Conservation (phyloP, 2,329 filamentous ascomycete species). For the Fusarium subglutinans region DNA sequence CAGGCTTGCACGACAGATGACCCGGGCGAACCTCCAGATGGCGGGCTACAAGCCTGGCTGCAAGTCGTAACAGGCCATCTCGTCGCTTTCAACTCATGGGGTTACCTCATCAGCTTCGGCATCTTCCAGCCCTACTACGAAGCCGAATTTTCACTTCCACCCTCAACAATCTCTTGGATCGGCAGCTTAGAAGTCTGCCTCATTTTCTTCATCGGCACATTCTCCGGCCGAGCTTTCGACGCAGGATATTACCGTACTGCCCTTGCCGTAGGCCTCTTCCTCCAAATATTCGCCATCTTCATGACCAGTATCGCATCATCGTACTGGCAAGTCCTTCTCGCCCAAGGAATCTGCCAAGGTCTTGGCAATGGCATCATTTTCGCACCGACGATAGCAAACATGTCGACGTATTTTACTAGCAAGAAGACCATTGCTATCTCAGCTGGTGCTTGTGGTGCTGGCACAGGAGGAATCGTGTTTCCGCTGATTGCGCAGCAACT, state of each 20-base stretch:
- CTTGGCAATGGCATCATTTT: conserved; percentile 65
- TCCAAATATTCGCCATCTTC: conserved; percentile 59
- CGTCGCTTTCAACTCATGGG: conserved; percentile 52
- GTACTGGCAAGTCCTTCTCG: conserved; percentile 60
- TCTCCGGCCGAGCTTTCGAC: conserved; percentile 55
- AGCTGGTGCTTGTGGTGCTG: conserved; percentile 66
- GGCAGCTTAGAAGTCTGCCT: conserved; percentile 58
- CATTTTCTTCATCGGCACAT: conserved; percentile 51
- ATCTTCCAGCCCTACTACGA: conserved; percentile 54
- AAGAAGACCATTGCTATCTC: conserved; percentile 69
- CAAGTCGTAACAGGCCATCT: conserved; percentile 52
- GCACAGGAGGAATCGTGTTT: conserved; percentile 71
- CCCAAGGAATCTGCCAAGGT: conserved; percentile 66
- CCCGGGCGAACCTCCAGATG: conserved; percentile 45
- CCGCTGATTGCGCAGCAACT: conserved; percentile 66
- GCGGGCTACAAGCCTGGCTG: conserved; percentile 50
- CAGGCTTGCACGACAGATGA: not conserved
- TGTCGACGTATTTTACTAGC: conserved; percentile 69
- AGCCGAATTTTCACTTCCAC: conserved; percentile 42
- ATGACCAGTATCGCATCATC: conserved; percentile 53
- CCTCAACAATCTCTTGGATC: conserved; percentile 58
- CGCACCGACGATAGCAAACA: conserved; percentile 61
- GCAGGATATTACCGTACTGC: conserved; percentile 51
- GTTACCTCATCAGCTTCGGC: conserved; percentile 52
- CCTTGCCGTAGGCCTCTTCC: conserved; percentile 48